Evolutionary conservation across 176 grass and related monocot genomes (phyloP).

Genomic region (Rhynchospora tenuis): DNA sequence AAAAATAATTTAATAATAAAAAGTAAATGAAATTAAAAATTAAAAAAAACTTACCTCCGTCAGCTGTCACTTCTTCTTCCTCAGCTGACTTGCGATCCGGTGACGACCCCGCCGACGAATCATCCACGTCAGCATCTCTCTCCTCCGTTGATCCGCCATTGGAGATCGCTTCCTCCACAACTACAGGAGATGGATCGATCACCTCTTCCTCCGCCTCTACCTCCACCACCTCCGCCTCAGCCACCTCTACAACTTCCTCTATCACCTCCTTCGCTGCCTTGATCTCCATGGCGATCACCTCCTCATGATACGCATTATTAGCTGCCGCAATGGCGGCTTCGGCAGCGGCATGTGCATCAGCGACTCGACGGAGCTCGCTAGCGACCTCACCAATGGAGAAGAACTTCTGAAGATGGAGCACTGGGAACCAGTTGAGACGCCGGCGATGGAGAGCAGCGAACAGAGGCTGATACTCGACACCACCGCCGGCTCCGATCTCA

Average conservation of each 20-base stretch:
- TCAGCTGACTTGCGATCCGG: slow-evolving; percentile 60
- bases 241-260: neutral
- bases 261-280: slow-evolving; percentile 24
- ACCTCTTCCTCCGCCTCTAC: neutral
- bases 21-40: slow-evolving; percentile 14
- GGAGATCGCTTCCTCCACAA: neutral
- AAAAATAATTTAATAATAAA: slow-evolving; percentile 14
- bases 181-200: neutral
- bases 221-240: neutral
- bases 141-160: neutral
- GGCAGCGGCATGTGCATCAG: slow-evolving; percentile 30
- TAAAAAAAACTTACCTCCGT: slow-evolving; percentile 51
- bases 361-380: slow-evolving; percentile 52
- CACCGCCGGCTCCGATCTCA: slow-evolving; percentile 52
- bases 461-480: slow-evolving; percentile 55
- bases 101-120: slow-evolving; percentile 60
- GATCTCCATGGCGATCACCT: slow-evolving; percentile 43
- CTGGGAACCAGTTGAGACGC: slow-evolving; percentile 88
- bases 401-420: slow-evolving; percentile 94
- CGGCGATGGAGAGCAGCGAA: slow-evolving; percentile 79
- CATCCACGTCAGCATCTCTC: slow-evolving; percentile 33
- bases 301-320: slow-evolving; percentile 32
- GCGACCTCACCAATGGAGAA: slow-evolving; percentile 69
- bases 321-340: slow-evolving; percentile 22
- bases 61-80: slow-evolving; percentile 48